A percentile compares a stretch with the other conserved stretches of the same genome.
These are phyloP conservation scores for Salix koriyanagi DNA, from an alignment of 345 rosid genomes.

Conservation along the genomic window DNA sequence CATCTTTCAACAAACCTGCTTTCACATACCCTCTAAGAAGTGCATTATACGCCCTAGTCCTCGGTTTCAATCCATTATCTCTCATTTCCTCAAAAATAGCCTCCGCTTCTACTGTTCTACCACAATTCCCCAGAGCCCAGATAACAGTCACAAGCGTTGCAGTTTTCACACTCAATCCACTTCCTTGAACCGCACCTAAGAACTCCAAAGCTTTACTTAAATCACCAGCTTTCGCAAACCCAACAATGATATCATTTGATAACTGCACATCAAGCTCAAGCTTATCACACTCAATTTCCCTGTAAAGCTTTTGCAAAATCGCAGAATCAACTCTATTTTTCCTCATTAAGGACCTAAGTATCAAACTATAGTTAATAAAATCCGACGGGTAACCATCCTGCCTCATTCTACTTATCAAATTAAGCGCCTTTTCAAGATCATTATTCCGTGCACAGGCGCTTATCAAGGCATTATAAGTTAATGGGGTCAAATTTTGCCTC, in stretches of 20 bases:
- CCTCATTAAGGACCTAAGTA: conserved; percentile 66
- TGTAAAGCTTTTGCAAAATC: conserved; percentile 57
- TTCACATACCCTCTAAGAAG: conserved; percentile 81
- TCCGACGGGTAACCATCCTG: conserved; percentile 81
- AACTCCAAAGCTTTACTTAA: conserved; percentile 61
- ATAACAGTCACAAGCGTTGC: conserved; percentile 61
- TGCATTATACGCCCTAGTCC: conserved; percentile 81
- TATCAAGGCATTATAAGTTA: conserved; percentile 89
- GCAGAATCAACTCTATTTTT: conserved; percentile 61
- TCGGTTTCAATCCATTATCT: conserved; percentile 65
- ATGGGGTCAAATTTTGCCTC: conserved; percentile 64
- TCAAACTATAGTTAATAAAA: conserved; percentile 79
- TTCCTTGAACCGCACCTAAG: conserved; percentile 64
- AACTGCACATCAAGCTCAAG: conserved; percentile 77
- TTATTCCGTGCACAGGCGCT: conserved; percentile 83
- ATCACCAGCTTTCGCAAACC: conserved; percentile 82
- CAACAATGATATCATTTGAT: conserved; percentile 70
- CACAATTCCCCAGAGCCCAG: conserved; percentile 54
- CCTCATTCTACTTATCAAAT: conserved; percentile 82
- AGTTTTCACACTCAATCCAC: conserved; percentile 61
- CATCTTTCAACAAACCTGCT: conserved; percentile 66
- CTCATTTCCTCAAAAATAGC: conserved; percentile 90
- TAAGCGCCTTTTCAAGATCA: conserved; percentile 78
- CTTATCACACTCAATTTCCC: conserved; percentile 63
- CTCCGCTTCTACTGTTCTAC: conserved; percentile 78